Evolutionary conservation across 345 rosid species (phyloP).

Genomic region (Ceriops tagal): DNA sequence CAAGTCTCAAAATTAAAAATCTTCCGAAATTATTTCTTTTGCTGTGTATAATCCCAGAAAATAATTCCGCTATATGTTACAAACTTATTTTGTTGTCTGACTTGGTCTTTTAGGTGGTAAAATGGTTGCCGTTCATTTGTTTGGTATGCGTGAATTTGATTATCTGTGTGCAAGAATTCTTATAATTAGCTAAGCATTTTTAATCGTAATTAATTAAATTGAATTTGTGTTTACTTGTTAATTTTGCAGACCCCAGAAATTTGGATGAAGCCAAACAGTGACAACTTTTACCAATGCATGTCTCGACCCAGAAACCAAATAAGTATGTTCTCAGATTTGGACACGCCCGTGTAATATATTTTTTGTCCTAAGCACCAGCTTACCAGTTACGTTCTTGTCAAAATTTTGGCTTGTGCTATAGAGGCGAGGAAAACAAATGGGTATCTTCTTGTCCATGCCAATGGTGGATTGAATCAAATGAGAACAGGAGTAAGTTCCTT

Average conservation of each 20-base stretch:
- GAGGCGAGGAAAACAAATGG: constrained; percentile 64
- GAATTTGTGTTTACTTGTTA: neutral
- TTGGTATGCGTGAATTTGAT: too few relatives aligned
- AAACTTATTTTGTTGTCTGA: too few relatives aligned
- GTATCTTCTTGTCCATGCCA: constrained; percentile 84
- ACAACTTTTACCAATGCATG: constrained; percentile 58
- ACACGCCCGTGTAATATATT: too few relatives aligned
- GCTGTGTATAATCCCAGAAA: too few relatives aligned
- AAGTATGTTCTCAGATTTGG: constrained; percentile 35
- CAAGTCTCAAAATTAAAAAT: too few relatives aligned
- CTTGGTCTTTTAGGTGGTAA: too few relatives aligned
- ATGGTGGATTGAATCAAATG: constrained; percentile 99
- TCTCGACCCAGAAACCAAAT: constrained; percentile 49
- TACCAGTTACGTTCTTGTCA: neutral
- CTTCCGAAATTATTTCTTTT: too few relatives aligned
- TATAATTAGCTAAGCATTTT: too few relatives aligned
- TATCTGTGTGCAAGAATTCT: too few relatives aligned
- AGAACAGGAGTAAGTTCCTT: constrained; percentile 79
- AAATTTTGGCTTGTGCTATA: constrained; percentile 6
- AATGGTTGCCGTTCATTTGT: too few relatives aligned
- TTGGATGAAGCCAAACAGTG: constrained; percentile 85
- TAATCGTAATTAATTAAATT: too few relatives aligned
- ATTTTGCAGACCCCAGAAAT: constrained; percentile 66
- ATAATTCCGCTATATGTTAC: too few relatives aligned
- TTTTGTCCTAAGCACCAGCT: neutral